phyloP scores from a whole-genome alignment of 2,329 filamentous ascomycete genomes.

The Ophiostoma sp. region DNA sequence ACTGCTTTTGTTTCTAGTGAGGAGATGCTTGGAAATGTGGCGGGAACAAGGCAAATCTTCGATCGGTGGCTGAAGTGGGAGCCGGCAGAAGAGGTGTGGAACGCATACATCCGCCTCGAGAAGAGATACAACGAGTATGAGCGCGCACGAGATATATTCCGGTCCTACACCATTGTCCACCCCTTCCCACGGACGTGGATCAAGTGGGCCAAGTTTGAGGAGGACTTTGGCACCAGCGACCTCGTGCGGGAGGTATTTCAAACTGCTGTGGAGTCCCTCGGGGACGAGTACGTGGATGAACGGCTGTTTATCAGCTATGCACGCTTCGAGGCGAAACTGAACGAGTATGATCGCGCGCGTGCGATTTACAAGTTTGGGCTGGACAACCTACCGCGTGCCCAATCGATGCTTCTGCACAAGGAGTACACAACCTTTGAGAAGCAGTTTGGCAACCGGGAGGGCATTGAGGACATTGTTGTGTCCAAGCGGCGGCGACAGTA shows the following conservation, averaged over 20 bases:
- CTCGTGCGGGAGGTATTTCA: constrained; percentile 89
- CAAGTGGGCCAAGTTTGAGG: constrained; percentile 96
- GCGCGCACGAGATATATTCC: constrained; percentile 81
- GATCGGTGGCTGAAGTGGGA: constrained; percentile 99
- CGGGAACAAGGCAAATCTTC: constrained; percentile 87
- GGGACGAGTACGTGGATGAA: constrained; percentile 94
- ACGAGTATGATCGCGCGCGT: constrained; percentile 87
- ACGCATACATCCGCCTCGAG: constrained; percentile 93
- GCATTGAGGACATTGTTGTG: constrained; percentile 92
- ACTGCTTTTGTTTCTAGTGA: constrained; percentile 45
- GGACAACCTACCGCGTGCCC: constrained; percentile 83
- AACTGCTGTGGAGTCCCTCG: constrained; percentile 77
- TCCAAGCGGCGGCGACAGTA: constrained; percentile 90
- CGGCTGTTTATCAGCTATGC: constrained; percentile 92
- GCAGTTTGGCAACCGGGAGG: constrained; percentile 88
- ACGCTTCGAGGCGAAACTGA: constrained; percentile 88
- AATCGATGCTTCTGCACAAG: constrained; percentile 79
- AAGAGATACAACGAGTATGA: constrained; percentile 92
- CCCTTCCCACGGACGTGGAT: constrained; percentile 97
- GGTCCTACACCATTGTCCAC: constrained; percentile 84
- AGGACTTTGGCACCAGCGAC: constrained; percentile 89
- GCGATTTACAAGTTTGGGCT: constrained; percentile 97
- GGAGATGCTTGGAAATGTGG: constrained; percentile 91
- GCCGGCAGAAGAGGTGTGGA: constrained; percentile 92
- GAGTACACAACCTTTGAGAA: constrained; percentile 97